Percentiles rank a stretch among this genome's conserved stretches.
phyloP scores from a whole-genome alignment of 208 protist species.

The Entamoeba histolytica region DNA sequence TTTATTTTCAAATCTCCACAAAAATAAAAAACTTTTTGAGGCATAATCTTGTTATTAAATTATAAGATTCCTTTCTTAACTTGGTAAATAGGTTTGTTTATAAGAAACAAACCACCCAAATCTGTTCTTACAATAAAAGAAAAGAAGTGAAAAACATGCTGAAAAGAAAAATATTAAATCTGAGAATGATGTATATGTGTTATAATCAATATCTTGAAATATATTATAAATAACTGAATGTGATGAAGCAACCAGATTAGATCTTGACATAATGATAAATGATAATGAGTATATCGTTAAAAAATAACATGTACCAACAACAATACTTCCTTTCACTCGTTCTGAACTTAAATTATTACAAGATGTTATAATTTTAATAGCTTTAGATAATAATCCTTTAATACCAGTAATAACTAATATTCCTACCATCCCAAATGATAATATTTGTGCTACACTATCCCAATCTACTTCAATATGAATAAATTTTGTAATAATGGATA shows the following conservation, averaged over 20 bases:
- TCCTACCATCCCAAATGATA: neutral
- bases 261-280: neutral
- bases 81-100: too few relatives aligned
- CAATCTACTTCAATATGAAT: neutral
- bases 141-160: neutral
- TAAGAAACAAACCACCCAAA: too few relatives aligned
- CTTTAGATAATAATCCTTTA: neutral
- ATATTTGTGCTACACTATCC: neutral
- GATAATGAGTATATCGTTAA: neutral
- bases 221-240: neutral
- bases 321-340: neutral
- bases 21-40: too few relatives aligned
- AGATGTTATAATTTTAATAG: neutral
- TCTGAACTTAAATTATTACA: neutral
- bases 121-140: neutral
- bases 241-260: neutral
- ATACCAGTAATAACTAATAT: neutral
- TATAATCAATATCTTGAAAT: neutral
- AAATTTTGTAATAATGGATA: neutral
- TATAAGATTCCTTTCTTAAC: too few relatives aligned
- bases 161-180: neutral
- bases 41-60: too few relatives aligned
- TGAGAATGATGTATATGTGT: neutral
- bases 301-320: neutral
- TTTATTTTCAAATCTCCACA: too few relatives aligned